Conservation (phyloP, 225 moss, liverwort and hornwort species). For the Lunularia cruciata region DNA sequence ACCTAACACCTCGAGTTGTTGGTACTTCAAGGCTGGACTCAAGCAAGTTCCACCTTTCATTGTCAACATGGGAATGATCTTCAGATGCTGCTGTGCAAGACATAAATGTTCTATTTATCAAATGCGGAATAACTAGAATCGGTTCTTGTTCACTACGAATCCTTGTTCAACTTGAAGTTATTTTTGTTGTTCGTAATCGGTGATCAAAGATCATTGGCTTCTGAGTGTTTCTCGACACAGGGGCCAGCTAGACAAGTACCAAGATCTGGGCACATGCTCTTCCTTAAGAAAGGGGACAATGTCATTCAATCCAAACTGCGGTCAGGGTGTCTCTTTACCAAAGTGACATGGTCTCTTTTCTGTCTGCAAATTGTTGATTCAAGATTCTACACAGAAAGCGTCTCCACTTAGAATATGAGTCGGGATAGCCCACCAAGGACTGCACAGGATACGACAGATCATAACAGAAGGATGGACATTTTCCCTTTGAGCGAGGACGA, state of each 20-base stretch:
- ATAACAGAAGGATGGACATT: constrained; percentile 5
- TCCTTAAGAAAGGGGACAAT: neutral
- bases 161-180: neutral
- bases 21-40: constrained; percentile 7
- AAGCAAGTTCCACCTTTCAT: constrained; percentile 4
- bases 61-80: neutral
- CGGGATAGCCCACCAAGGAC: neutral
- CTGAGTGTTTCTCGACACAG: no score
- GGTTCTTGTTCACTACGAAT: neutral
- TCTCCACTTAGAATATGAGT: neutral
- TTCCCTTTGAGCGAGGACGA: constrained; percentile 12
- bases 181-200: no score
- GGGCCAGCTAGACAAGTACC: no score
- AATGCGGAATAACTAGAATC: neutral
- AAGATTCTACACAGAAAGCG: neutral
- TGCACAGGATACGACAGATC: neutral
- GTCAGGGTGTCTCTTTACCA: neutral
- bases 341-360: neutral
- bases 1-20: constrained; percentile 21
- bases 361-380: neutral
- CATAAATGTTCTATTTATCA: neutral
- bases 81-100: constrained; percentile 9
- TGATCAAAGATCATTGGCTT: no score
- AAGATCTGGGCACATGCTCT: neutral
- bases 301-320: neutral